Percentiles rank a stretch among this genome's conserved stretches.
Evolutionary conservation across 345 rosid genomes (phyloP).

Genomic region (Linum usitatissimum): DNA sequence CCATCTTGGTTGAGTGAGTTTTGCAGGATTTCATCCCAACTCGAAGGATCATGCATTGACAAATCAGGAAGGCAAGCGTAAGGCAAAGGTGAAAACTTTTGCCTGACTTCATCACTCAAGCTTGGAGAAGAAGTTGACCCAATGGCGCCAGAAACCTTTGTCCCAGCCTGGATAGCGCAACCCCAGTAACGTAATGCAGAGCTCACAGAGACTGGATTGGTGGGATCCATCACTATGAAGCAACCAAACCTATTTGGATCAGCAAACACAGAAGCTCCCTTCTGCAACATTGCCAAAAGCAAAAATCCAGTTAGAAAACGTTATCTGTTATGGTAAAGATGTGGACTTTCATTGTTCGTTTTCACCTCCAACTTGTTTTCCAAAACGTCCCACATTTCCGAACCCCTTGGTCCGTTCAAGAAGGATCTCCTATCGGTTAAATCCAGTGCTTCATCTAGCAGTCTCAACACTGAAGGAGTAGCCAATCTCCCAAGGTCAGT

Average conservation of each 20-base stretch:
- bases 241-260: constrained; percentile 38
- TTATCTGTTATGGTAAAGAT: neutral
- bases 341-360: constrained; percentile 1
- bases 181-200: constrained; percentile 79
- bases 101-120: constrained; percentile 21
- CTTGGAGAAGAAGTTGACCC: constrained; percentile 25
- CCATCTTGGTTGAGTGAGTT: constrained; percentile 32
- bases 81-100: constrained; percentile 49
- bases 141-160: constrained; percentile 58
- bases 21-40: constrained; percentile 47
- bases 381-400: constrained; percentile 65
- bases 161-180: constrained; percentile 71
- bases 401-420: constrained; percentile 41
- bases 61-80: constrained; percentile 46
- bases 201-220: constrained; percentile 39
- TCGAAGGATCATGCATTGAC: constrained; percentile 24
- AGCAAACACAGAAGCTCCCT: constrained; percentile 44
- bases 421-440: constrained; percentile 34
- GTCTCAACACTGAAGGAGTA: constrained; percentile 63
- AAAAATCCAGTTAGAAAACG: constrained; percentile 2
- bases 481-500: constrained; percentile 86
- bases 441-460: constrained; percentile 57
- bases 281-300: constrained; percentile 31
- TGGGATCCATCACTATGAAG: constrained; percentile 68
- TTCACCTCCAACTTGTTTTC: constrained; percentile 63